A percentile compares a stretch with the other conserved stretches of the same genome.
phyloP scores from a whole-genome alignment of 116 monocot genomes.

The Papilionanthe hybrid region DNA sequence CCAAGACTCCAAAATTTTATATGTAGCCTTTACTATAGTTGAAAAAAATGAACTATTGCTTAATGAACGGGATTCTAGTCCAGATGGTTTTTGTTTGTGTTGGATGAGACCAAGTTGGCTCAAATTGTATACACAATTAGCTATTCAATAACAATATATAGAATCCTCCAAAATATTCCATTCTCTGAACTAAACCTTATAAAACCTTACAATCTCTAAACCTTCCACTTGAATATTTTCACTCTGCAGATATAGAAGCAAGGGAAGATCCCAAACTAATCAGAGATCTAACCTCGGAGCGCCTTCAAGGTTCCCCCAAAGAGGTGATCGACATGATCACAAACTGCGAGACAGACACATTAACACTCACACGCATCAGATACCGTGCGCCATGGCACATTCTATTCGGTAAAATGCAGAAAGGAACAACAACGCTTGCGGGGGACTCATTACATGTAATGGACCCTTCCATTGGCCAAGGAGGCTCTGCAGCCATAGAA shows the following conservation, averaged over 20 bases:
- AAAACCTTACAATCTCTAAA: not conserved
- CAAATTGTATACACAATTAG: too few relatives aligned
- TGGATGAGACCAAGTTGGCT: too few relatives aligned
- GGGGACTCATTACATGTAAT: conserved; percentile 44
- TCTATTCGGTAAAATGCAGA: conserved; percentile 13
- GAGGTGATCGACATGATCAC: conserved; percentile 27
- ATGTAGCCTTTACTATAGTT: too few relatives aligned
- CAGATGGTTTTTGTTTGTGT: too few relatives aligned
- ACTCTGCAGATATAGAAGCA: conserved; percentile 15
- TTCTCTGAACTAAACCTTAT: too few relatives aligned
- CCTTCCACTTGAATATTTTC: not conserved
- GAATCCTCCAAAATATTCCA: too few relatives aligned
- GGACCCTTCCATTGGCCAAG: conserved; percentile 26
- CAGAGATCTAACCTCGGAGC: conserved; percentile 13
- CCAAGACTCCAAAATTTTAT: too few relatives aligned
- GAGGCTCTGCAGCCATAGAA: conserved; percentile 32
- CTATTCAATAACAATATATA: too few relatives aligned
- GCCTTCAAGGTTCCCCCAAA: conserved; percentile 18
- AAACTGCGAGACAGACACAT: conserved; percentile 13
- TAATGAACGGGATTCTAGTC: too few relatives aligned
- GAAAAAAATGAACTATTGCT: too few relatives aligned
- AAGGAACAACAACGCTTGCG: conserved; percentile 27
- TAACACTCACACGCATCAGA: conserved; percentile 8
- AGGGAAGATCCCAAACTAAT: conserved; percentile 14
- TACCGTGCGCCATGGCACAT: conserved; percentile 47